Percentiles rank a stretch among this genome's conserved stretches.
These are phyloP conservation scores for Cokeromyces recurvatus DNA, from an alignment of 371 early-diverging fungal genomes.

Conservation along the genomic window DNA sequence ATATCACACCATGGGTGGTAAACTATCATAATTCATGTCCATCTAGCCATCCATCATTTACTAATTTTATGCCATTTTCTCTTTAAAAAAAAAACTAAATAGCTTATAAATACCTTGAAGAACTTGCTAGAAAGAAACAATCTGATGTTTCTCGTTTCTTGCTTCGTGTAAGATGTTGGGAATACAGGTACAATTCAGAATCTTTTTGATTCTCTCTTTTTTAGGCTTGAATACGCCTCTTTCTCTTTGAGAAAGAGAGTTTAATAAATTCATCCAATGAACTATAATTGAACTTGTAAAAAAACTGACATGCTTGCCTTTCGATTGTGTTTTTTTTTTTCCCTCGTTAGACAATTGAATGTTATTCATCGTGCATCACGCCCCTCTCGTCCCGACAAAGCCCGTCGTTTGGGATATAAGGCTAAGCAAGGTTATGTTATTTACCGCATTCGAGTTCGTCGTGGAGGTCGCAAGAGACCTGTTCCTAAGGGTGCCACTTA, in stretches of 20 bases:
- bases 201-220: constrained; percentile 6
- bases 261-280: constrained; percentile 18
- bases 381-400: constrained; percentile 98
- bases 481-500: constrained; percentile 96
- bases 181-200: constrained; percentile 22
- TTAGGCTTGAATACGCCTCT: constrained; percentile 19
- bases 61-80: too few species aligned
- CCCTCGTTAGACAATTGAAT: constrained; percentile 93
- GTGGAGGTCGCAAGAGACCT: constrained; percentile 97
- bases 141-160: constrained; percentile 98
- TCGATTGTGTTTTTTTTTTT: constrained; percentile 8
- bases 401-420: constrained; percentile 98
- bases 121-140: constrained; percentile 99
- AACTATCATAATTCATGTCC: too few species aligned
- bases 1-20: constrained; percentile 11
- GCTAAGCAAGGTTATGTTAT: constrained; percentile 98
- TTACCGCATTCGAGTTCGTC: constrained; percentile 97
- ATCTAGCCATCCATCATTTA: too few species aligned
- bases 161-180: constrained; percentile 96
- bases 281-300: background rate
- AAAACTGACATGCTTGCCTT: background rate
- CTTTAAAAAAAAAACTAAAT: too few species aligned
- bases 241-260: constrained; percentile 42
- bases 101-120: constrained; percentile 96
- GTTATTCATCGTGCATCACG: constrained; percentile 97